A percentile compares a stretch with the other conserved stretches of the same genome.
phyloP scores from a whole-genome alignment of 805 yeast species.

The Ogataea trehalophila region DNA sequence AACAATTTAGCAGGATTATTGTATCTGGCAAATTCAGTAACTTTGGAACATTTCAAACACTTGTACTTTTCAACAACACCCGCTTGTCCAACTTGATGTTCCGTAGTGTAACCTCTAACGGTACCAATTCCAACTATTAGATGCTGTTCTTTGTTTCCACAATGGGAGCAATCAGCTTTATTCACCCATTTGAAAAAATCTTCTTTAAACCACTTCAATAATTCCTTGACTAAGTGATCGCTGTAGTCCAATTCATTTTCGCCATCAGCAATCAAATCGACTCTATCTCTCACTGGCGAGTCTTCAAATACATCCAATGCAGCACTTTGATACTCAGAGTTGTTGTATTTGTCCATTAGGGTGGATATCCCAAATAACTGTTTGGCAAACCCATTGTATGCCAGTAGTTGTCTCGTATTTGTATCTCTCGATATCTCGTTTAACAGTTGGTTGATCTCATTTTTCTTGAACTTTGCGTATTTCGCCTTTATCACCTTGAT shows the following conservation, averaged over 20 bases:
- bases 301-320: conserved; percentile 66
- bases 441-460: conserved; percentile 1
- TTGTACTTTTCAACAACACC: conserved; percentile 56
- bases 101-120: conserved; percentile 40
- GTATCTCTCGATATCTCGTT: background rate
- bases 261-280: conserved; percentile 18
- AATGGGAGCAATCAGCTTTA: conserved; percentile 53
- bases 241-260: conserved; percentile 36
- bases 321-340: conserved; percentile 40
- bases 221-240: conserved; percentile 54
- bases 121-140: conserved; percentile 37
- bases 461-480: conserved; percentile 8
- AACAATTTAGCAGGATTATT: conserved; percentile 62
- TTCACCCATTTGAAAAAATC: conserved; percentile 84
- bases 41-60: conserved; percentile 47
- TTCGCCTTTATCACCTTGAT: conserved; percentile 3
- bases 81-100: conserved; percentile 45
- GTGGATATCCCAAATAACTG: conserved; percentile 9
- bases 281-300: conserved; percentile 52
- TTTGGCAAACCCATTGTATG: conserved; percentile 8
- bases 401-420: background rate
- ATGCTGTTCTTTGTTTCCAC: conserved; percentile 39
- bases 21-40: conserved; percentile 69
- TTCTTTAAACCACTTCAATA: conserved; percentile 66
- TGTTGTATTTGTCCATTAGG: conserved; percentile 35